Conservation (phyloP, 192 early-diverging fungal genomes). For the Linnemannia exigua region DNA sequence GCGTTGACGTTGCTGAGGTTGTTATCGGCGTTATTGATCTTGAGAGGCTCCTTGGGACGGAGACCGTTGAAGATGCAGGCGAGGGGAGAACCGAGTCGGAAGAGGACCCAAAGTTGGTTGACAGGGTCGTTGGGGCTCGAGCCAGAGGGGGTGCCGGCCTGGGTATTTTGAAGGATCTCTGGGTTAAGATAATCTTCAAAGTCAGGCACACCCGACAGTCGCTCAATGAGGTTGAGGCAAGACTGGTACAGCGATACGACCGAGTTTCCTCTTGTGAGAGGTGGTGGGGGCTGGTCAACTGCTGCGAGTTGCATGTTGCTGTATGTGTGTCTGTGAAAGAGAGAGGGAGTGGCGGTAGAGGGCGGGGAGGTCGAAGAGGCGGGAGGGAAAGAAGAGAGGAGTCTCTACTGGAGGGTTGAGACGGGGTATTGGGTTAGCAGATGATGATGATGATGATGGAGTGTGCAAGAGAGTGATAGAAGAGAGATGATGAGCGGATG, state of each 20-base stretch:
- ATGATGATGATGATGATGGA: slow-evolving; percentile 8
- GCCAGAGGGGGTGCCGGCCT: slow-evolving; percentile 40
- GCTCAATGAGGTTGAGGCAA: slow-evolving; percentile 77
- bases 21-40: slow-evolving; percentile 62
- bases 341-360: neutral
- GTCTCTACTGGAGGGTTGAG: slow-evolving; percentile 9
- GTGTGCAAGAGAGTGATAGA: neutral
- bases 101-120: slow-evolving; percentile 79
- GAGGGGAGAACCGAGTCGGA: slow-evolving; percentile 78
- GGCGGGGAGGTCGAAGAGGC: neutral
- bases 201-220: slow-evolving; percentile 78
- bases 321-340: neutral
- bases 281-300: slow-evolving; percentile 53
- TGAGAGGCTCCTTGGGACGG: slow-evolving; percentile 71
- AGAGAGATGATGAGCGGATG: neutral
- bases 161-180: slow-evolving; percentile 57
- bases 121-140: slow-evolving; percentile 70
- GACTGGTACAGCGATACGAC: slow-evolving; percentile 78
- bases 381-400: neutral
- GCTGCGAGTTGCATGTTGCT: slow-evolving; percentile 30
- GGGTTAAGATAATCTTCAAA: slow-evolving; percentile 73
- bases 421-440: neutral
- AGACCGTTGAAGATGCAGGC: slow-evolving; percentile 81
- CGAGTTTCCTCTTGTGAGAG: slow-evolving; percentile 46
- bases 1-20: slow-evolving; percentile 70